phyloP scores from a whole-genome alignment of 257 asterid genomes.

The Primulina tabacum region DNA sequence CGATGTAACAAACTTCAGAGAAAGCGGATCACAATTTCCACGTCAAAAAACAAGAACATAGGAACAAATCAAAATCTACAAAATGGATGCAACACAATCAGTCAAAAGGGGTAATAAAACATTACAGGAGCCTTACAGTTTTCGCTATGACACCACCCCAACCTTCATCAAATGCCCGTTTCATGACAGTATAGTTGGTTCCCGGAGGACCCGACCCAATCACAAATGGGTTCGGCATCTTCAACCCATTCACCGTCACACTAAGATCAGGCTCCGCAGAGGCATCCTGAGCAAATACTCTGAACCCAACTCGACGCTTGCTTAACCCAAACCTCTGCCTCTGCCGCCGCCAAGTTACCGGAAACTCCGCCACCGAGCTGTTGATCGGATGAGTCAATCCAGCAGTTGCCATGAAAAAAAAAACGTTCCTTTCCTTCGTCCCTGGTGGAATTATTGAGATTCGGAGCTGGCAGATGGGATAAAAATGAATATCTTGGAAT shows the following conservation, averaged over 20 bases:
- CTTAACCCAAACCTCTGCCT: constrained; percentile 9
- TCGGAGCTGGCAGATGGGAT: constrained; percentile 29
- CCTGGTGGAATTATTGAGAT: not conserved
- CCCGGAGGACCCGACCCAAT: constrained; percentile 99
- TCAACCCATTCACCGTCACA: constrained; percentile 83
- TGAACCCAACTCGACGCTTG: constrained; percentile 41
- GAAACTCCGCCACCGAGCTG: constrained; percentile 34
- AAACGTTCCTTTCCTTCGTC: not conserved
- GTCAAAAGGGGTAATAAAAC: not conserved
- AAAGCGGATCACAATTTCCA: not conserved
- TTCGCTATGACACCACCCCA: constrained; percentile 99
- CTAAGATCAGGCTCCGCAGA: constrained; percentile 81
- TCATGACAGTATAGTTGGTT: constrained; percentile 90
- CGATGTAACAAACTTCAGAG: not conserved
- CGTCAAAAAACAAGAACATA: too few relatives aligned
- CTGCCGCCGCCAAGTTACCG: constrained; percentile 30
- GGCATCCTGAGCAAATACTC: constrained; percentile 42
- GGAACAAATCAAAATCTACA: not conserved
- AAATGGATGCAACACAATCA: not conserved
- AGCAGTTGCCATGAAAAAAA: constrained; percentile 35
- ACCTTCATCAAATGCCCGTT: constrained; percentile 91
- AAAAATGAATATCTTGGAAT: constrained; percentile 48
- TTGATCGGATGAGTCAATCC: constrained; percentile 37
- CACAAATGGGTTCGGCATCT: constrained; percentile 92
- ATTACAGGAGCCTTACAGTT: constrained; percentile 48